Base-by-base conservation (phyloP, 768 basidiomycete species). In the Termitomyces sp. region DNA sequence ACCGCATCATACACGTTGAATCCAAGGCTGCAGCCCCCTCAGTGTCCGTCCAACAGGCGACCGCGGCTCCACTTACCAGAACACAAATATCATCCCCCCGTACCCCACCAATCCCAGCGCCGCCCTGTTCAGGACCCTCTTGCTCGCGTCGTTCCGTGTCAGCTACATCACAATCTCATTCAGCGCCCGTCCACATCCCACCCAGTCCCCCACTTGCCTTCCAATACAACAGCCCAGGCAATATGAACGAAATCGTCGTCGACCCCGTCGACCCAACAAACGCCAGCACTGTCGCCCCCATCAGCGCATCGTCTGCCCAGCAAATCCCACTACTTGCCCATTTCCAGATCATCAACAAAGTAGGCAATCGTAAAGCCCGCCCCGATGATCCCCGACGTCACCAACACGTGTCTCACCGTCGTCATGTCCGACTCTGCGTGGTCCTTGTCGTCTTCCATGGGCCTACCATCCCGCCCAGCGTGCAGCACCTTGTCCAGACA, bases 241-340 rank as follows among this genome's bases (percentile, higher is more conserved):
- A 79, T 65, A 98, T 97, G 73, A 98, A 98, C 1, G 92, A 94
- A 57, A 98, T 93, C 19, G 94, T 96, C 25, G 95, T 97, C 14
- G 93, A 96, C 12, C 97, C 97, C 1, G 94, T 98, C 23, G 94
- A 88, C 1, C 97, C 97, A 37, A 99, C 96, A 67, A 99, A 97
- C 4, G 94, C 92, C 34, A 98, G 78, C 14, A 98, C 96, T 92
- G 65, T 25, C 39, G 35, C 48, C 35, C 37, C 11, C 37, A 54
- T 59, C 54, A 61, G 55, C 48, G 50, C 21, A 21, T 28, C 12
- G 21, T 10, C 21, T 23, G 7, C 25, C 16, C 21, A 44, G 16
- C 40, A 43, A n/a, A 25, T 12, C 23, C 35, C 19, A 62, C 30
- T 10, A 70, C 85, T 63, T 64, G 88, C 91, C 89, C 69, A 91